A percentile compares a stretch with the other conserved stretches of the same genome.
Evolutionary conservation across 129 eudicot species (phyloP).

Genomic region (Arctium minus): DNA sequence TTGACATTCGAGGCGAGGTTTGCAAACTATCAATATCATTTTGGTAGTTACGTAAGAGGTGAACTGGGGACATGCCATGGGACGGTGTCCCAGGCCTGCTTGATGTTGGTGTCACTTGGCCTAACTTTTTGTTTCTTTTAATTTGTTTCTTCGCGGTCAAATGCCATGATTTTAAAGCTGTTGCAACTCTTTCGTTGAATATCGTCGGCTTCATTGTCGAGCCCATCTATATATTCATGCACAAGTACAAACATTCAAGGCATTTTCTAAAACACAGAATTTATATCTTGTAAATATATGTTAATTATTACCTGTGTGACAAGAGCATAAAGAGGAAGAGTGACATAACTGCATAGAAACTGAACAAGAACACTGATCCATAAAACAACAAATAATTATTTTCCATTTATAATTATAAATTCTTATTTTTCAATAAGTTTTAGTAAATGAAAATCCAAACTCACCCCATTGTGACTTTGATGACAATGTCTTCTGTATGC

Average conservation of each 20-base stretch:
- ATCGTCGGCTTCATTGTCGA: constrained; percentile 56
- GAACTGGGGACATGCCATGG: constrained; percentile 45
- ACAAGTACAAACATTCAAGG: neutral
- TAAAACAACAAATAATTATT: neutral
- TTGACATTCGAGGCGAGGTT: constrained; percentile 36
- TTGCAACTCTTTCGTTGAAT: constrained; percentile 53
- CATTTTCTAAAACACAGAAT: neutral
- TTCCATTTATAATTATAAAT: too few relatives aligned
- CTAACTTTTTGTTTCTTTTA: constrained; percentile 30
- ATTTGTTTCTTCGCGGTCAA: constrained; percentile 43
- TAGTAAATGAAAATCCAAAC: neutral
- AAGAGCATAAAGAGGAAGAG: constrained; percentile 84
- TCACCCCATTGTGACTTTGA: constrained; percentile 60
- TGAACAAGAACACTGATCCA: constrained; percentile 55
- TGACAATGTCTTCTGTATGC: constrained; percentile 33
- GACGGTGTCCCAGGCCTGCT: constrained; percentile 52
- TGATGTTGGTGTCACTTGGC: constrained; percentile 43
- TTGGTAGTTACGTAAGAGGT: constrained; percentile 40
- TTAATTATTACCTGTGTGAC: constrained; percentile 59
- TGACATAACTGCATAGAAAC: constrained; percentile 66
- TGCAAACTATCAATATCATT: constrained; percentile 29
- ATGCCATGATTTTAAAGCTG: constrained; percentile 53
- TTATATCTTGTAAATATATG: neutral
- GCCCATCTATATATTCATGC: constrained; percentile 46
- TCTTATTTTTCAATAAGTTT: neutral